These are phyloP conservation scores for Metschnikowia anglica DNA, from an alignment of 805 yeast genomes.

Conservation along the genomic window DNA sequence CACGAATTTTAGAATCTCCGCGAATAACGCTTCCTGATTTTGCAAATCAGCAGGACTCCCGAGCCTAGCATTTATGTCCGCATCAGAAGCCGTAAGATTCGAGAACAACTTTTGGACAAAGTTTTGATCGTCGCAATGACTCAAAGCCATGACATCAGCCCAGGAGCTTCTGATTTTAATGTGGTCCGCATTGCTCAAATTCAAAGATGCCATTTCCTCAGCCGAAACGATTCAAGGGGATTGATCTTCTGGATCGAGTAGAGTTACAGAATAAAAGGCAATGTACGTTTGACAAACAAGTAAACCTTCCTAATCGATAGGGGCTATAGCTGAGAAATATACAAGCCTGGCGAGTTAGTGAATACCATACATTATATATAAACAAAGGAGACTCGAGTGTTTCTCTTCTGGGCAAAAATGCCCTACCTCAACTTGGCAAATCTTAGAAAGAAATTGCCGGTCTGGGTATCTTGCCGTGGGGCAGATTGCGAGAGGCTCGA, in stretches of 20 bases:
- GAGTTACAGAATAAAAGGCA: too few relatives aligned
- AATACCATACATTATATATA: background rate
- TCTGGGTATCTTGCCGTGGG: background rate
- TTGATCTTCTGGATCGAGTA: too few relatives aligned
- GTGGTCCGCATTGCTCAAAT: constrained; percentile 19
- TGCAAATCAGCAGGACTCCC: constrained; percentile 22
- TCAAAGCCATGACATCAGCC: constrained; percentile 31
- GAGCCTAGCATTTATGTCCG: constrained; percentile 25
- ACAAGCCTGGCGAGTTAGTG: too few relatives aligned
- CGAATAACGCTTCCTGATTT: constrained; percentile 36
- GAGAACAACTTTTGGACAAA: constrained; percentile 33
- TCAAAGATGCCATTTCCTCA: constrained; percentile 15
- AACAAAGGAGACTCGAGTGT: background rate
- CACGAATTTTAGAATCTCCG: constrained; percentile 35
- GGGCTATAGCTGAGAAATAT: too few relatives aligned
- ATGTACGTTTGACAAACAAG: too few relatives aligned
- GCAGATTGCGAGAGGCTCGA: background rate
- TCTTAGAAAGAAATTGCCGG: background rate
- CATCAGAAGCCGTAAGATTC: constrained; percentile 34
- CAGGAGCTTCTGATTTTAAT: constrained; percentile 32
- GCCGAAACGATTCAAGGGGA: background rate
- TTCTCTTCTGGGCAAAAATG: background rate
- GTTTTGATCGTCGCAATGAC: constrained; percentile 30
- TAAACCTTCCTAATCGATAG: too few relatives aligned
- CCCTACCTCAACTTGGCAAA: background rate